phyloP scores from a whole-genome alignment of 306 rosid genomes.

The Medicago lupulina region DNA sequence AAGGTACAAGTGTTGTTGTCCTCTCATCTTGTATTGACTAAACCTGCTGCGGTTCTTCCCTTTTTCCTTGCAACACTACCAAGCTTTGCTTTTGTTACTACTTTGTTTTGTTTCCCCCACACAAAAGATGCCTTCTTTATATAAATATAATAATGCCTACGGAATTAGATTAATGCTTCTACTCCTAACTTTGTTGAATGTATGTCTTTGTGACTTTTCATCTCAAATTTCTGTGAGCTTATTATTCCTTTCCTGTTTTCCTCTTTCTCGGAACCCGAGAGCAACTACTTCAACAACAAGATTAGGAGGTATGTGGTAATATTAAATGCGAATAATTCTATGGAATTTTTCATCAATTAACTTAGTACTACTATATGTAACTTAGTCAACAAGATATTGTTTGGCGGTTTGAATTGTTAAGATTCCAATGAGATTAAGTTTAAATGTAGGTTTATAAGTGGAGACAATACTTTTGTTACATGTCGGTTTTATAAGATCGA shows the following conservation, averaged over 20 bases:
- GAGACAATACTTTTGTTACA: no score
- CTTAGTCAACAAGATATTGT: background rate
- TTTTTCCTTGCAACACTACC: conserved; percentile 30
- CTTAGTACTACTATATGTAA: background rate
- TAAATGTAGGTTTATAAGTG: no score
- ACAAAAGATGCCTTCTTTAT: conserved; percentile 54
- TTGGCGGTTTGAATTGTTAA: no score
- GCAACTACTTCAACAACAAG: conserved; percentile 35
- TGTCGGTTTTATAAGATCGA: no score
- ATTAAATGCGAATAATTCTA: conserved; percentile 6
- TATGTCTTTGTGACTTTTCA: conserved; percentile 35
- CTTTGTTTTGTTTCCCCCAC: conserved; percentile 21
- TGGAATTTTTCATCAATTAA: conserved; percentile 24
- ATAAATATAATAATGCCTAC: conserved; percentile 53
- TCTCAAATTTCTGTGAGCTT: conserved; percentile 8
- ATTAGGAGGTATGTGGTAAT: conserved; percentile 16
- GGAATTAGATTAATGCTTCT: conserved; percentile 44
- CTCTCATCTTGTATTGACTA: conserved; percentile 49
- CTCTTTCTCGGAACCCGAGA: conserved; percentile 36
- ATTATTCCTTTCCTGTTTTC: background rate
- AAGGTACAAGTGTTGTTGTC: background rate
- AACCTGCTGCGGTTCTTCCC: conserved; percentile 21
- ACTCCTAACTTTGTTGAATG: conserved; percentile 48
- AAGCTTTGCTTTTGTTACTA: background rate
- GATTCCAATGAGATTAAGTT: no score